These are phyloP conservation scores for Neonectria neomacrospora DNA, from an alignment of 2,329 filamentous ascomycete genomes.

Conservation along the genomic window DNA sequence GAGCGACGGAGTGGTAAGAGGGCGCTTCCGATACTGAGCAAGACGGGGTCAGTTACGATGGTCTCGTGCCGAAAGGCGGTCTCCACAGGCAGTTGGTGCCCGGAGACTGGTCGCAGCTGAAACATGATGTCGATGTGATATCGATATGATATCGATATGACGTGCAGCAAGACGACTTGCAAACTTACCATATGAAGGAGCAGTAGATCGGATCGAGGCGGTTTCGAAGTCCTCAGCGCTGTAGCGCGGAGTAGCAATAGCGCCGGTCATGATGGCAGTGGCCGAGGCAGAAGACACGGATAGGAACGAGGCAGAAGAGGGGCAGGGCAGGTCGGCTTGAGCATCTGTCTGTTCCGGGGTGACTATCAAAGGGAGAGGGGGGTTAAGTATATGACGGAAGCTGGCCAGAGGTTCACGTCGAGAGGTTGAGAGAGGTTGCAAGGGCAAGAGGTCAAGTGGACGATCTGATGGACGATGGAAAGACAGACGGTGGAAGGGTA, in stretches of 20 bases:
- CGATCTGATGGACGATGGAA: slow-evolving; percentile 27
- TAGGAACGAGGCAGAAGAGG: slow-evolving; percentile 34
- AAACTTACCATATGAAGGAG: slow-evolving; percentile 73
- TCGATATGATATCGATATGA: slow-evolving; percentile 1
- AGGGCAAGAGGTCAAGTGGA: slow-evolving; percentile 31
- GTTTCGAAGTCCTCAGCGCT: slow-evolving; percentile 71
- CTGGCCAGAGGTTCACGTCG: slow-evolving; percentile 13
- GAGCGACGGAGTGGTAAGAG: slow-evolving; percentile 69
- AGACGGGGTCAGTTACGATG: slow-evolving; percentile 32
- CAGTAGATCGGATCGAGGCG: slow-evolving; percentile 72
- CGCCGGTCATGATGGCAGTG: slow-evolving; percentile 47
- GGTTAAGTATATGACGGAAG: slow-evolving; percentile 21
- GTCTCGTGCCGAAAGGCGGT: slow-evolving; percentile 30
- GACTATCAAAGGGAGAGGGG: slow-evolving; percentile 28
- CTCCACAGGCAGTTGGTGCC: slow-evolving; percentile 19
- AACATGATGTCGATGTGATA: slow-evolving; percentile 16
- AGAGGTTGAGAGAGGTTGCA: neutral
- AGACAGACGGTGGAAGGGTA: slow-evolving; percentile 29
- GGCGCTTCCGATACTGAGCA: slow-evolving; percentile 70
- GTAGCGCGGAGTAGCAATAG: slow-evolving; percentile 49
- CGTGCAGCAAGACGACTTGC: slow-evolving; percentile 15
- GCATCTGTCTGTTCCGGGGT: slow-evolving; percentile 41
- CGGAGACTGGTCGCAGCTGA: neutral
- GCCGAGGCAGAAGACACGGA: slow-evolving; percentile 25
- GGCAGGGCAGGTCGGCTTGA: slow-evolving; percentile 34